Percentiles rank a stretch among this genome's conserved stretches.
phyloP scores from a whole-genome alignment of 2,329 filamentous ascomycete genomes.

The Fonsecaea nubica region DNA sequence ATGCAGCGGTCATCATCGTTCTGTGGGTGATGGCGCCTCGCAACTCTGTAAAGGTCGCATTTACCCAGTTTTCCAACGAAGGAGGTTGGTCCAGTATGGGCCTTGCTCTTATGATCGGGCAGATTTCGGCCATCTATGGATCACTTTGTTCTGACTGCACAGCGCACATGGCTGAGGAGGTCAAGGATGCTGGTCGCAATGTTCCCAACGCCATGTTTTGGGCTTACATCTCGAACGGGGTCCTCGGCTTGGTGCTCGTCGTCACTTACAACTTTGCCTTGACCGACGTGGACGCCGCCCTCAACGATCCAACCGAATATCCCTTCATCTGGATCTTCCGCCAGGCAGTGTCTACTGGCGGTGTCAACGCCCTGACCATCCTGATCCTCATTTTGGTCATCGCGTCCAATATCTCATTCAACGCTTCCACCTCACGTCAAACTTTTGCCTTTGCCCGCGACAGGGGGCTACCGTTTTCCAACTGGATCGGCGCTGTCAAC shows the following conservation, averaged over 20 bases:
- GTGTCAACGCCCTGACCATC: conserved; percentile 46
- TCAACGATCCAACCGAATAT: conserved; percentile 52
- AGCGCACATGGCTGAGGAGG: conserved; percentile 55
- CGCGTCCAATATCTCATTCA: conserved; percentile 47
- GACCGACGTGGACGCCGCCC: conserved; percentile 45
- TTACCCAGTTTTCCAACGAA: conserved; percentile 47
- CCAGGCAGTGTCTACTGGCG: conserved; percentile 39
- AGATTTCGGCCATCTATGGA: conserved; percentile 46
- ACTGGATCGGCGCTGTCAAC: conserved; percentile 44
- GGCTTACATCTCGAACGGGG: conserved; percentile 54
- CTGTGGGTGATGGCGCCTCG: conserved; percentile 47
- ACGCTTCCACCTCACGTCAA: conserved; percentile 51
- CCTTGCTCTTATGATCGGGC: conserved; percentile 47
- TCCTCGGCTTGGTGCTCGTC: conserved; percentile 52
- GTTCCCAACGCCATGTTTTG: conserved; percentile 53
- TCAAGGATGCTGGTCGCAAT: conserved; percentile 53
- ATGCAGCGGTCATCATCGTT: conserved; percentile 41
- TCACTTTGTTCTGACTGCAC: conserved; percentile 43
- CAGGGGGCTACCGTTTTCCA: conserved; percentile 50
- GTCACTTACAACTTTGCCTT: conserved; percentile 53
- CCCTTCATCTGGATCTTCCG: conserved; percentile 58
- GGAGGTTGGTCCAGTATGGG: conserved; percentile 50
- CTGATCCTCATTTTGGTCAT: conserved; percentile 51
- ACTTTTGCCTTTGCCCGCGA: conserved; percentile 54
- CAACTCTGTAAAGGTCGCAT: conserved; percentile 43